Evolutionary conservation across 805 yeast genomes (phyloP).

Genomic region (Teunomyces aglyptinius): DNA sequence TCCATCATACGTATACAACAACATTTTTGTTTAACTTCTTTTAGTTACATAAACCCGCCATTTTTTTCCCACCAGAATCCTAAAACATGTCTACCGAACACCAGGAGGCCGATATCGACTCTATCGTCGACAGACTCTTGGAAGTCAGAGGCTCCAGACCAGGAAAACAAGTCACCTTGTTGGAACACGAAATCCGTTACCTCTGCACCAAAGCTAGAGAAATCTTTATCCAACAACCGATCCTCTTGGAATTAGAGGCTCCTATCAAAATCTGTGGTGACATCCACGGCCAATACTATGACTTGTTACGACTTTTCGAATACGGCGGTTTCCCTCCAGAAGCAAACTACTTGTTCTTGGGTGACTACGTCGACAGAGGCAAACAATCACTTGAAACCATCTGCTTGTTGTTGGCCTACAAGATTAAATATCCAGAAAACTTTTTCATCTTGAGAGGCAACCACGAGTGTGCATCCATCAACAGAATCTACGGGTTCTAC

Average conservation of each 20-base stretch:
- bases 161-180: conserved; percentile 91
- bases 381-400: conserved; percentile 96
- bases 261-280: conserved; percentile 98
- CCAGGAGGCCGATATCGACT: conserved; percentile 90
- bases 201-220: conserved; percentile 98
- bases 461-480: conserved; percentile 97
- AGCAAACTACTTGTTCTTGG: conserved; percentile 91
- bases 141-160: conserved; percentile 99
- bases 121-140: conserved; percentile 91
- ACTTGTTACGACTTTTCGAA: conserved; percentile 89
- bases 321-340: conserved; percentile 99
- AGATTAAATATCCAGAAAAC: conserved; percentile 97
- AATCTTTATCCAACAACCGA: conserved; percentile 96
- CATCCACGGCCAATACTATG: conserved; percentile 98
- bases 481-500: conserved; percentile 96
- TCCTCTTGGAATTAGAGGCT: conserved; percentile 91
- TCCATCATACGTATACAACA: conserved; percentile 3
- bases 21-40: not conserved
- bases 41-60: not conserved
- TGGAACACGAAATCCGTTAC: conserved; percentile 91
- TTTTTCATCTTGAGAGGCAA: conserved; percentile 96
- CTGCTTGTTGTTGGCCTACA: conserved; percentile 89
- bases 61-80: conserved; percentile 5
- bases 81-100: conserved; percentile 31
- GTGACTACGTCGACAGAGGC: conserved; percentile 98